Evolutionary conservation across 2,329 filamentous ascomycete genomes (phyloP).

Genomic region (Nothopassalora personata): DNA sequence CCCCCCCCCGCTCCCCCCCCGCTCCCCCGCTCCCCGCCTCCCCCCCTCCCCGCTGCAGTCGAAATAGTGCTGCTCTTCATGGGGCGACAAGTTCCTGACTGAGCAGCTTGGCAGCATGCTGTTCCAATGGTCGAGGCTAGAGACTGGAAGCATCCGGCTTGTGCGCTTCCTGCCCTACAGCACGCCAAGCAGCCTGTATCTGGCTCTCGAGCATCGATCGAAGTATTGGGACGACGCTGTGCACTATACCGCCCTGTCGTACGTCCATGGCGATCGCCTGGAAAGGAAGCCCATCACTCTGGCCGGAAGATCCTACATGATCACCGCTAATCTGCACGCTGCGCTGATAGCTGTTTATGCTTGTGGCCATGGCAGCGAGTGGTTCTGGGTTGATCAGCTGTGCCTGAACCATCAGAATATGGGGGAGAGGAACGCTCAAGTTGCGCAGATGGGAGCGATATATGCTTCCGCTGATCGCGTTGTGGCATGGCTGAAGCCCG

Average conservation of each 20-base stretch:
- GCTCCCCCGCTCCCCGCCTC: too few species aligned
- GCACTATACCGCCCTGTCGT: background rate
- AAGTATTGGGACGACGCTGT: background rate
- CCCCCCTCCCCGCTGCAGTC: background rate
- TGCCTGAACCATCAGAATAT: background rate
- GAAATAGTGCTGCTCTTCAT: background rate
- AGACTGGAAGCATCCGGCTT: background rate
- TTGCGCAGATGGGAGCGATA: background rate
- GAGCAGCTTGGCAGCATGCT: conserved; percentile 2
- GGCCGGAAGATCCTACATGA: background rate
- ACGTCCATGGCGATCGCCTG: background rate
- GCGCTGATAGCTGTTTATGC: background rate
- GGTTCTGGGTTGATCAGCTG: background rate
- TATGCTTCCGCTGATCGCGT: background rate
- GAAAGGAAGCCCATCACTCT: background rate
- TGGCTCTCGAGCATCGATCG: conserved; percentile 1
- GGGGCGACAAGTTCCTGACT: background rate
- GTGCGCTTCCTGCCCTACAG: conserved; percentile 2
- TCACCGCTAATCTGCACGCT: background rate
- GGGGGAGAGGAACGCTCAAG: background rate
- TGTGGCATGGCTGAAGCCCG: background rate
- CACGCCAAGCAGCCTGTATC: background rate
- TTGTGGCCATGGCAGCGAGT: background rate
- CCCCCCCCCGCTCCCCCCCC: too few species aligned
- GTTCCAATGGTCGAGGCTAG: conserved; percentile 1